Base-by-base conservation (phyloP, 257 asterid genomes). In the Solanum paucissectum region DNA sequence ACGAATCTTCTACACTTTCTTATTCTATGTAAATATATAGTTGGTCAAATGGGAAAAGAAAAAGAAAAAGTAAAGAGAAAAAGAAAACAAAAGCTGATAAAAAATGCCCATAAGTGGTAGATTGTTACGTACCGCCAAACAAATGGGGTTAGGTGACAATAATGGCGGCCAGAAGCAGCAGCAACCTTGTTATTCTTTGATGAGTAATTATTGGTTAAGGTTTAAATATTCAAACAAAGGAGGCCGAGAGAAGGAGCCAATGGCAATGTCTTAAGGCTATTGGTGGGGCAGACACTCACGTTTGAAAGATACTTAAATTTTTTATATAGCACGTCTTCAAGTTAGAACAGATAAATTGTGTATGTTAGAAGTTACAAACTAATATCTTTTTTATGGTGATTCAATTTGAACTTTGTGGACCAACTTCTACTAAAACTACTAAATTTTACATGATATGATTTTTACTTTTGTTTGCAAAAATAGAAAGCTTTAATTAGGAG, bases 21-120 rank as follows among this genome's bases (percentile, higher is more conserved):
- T 27, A 29, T 14, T 83, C 49, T 88, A 92, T 90, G 91, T 6
- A 25, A 87, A 46, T 18, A 58, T 21, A 11, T 12, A 64, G 11
- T 13, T 27, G 20, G 32, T 33, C 82, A 7, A 42, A 74, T 37
- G 25, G 46, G 12, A 40, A 40, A 40, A 40, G 46, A 40, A 40
- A 40, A 40, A 40, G 46, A 40, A 40, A 40, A 40, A 40, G 12
- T 40, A 38, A 40, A 83, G 40, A 86, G n/a, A 32, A 29, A 33
- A 81, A 16, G 21, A 37, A 9, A 46, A 71, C 52, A 69, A 27
- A 40, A 40, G 46, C 12, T 40, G 29, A 9, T 46, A 23, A 60
- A 71, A 23, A 88, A 94, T 94, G 98, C 94, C 97, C 44, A 87
- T 91, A 86, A 60, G 92, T 46, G 76, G 76, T 21, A 90, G 93